Base-by-base conservation (phyloP, 331 rosid genomes). In the Rhamnella rubrinervis region DNA sequence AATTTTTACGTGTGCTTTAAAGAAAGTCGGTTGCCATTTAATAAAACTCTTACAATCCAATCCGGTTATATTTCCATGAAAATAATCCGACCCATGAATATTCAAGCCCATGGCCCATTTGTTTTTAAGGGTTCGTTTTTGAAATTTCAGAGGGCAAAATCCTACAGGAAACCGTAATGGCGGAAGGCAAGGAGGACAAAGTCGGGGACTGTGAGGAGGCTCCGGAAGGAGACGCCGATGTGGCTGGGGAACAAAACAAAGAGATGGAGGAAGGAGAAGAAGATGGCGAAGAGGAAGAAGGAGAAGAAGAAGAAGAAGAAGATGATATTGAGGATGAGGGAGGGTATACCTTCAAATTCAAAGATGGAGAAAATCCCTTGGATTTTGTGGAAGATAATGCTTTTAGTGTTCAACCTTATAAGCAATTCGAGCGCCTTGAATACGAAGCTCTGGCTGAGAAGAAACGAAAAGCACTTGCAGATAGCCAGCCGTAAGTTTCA, bases 361-460 rank as follows among this genome's bases (percentile, higher is more conserved):
- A 77, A 55, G 88, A 78, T 0, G 97, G 92, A 5, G 82, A 78
- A 55, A 85, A 86, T 66, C 96, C 93, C 23, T 75, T 88, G 76
- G 96, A 85, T 61, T 81, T 93, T 35, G 68, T 93, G 31, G 82
- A 77, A 71, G 84, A 78, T 51, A 69, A 74, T 38, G 81, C 80
- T 59, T 82, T 84, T 20, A 72, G 78, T 35, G 75, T 83, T 59
- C 90, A 77, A 63, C 63, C 83, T 53, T 88, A 86, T 70, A 83
- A 81, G 81, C 85, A 78, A 68, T 85, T 86, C 52, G 80, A 83
- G 77, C 92, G 86, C 51, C 88, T 76, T 12, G 96, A 88, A 75
- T 71, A 85, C 44, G 84, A 88, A 81, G 97, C 93, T 55, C 90
- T 82, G 3, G 90, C 96, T 7, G 79, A 75, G 69, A 85, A 74